Conservation (phyloP, 2,329 filamentous ascomycete genomes). For the Elsinoe fawcettii region DNA sequence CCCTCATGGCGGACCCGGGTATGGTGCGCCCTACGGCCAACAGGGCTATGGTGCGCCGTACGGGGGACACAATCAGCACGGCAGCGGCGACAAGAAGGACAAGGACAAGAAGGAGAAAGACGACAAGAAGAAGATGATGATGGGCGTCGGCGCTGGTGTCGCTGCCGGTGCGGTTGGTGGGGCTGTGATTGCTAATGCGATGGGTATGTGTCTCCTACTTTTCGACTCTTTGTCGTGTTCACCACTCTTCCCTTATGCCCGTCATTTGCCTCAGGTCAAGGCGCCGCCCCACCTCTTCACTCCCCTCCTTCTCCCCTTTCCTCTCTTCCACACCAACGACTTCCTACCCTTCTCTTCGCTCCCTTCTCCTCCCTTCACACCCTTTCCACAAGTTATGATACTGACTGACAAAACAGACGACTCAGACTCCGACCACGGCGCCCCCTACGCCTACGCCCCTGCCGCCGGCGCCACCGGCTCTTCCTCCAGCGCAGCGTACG, state of each 20-base stretch:
- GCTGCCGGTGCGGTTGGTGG: conserved; percentile 51
- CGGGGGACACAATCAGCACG: not conserved
- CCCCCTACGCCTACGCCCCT: conserved; percentile 16
- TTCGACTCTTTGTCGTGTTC: too few species aligned
- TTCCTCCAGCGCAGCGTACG: conserved; percentile 16
- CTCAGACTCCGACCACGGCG: conserved; percentile 28
- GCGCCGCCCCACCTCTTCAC: too few species aligned
- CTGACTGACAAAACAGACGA: conserved; percentile 24
- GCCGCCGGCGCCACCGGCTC: not conserved
- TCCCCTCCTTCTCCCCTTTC: not conserved
- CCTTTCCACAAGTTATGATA: not conserved
- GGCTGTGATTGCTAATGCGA: conserved; percentile 48
- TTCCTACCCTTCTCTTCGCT: not conserved
- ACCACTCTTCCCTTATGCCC: too few species aligned
- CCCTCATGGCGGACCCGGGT: conserved; percentile 24
- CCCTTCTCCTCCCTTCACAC: not conserved
- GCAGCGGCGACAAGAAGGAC: conserved; percentile 10
- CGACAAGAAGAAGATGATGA: conserved; percentile 44
- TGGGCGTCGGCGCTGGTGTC: conserved; percentile 51
- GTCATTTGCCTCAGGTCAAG: too few species aligned
- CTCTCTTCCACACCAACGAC: too few species aligned
- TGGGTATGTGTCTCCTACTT: conserved; percentile 47
- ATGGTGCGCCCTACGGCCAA: conserved; percentile 16
- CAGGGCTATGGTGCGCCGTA: not conserved
- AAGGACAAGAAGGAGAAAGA: conserved; percentile 30